Base-by-base conservation (phyloP, 1,284 basidiomycete species). In the Ceratobasidium sp. region DNA sequence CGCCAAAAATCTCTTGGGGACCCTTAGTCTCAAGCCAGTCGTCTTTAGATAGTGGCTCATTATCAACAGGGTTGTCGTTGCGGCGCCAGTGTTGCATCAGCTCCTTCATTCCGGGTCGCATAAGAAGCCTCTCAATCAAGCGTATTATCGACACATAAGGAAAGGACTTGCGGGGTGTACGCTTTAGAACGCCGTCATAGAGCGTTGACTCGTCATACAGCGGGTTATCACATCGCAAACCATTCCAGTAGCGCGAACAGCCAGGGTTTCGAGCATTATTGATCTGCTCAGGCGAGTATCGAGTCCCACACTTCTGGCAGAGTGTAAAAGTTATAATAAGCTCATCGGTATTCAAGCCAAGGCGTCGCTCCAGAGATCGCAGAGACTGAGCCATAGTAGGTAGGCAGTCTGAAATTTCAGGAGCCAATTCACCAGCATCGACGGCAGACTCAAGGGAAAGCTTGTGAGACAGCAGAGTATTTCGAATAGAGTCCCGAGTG, bases 81-180 rank as follows among this genome's bases (percentile, higher is more conserved):
- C 28, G 23, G 18, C 38, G 38, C 57, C 57, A 59, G 21, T 59
- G 57, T 32, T 59, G 57, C 57, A 59, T 59, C 1, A 59, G 18
- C 32, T 62, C 43, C 2, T 11, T 6, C n/a, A 62, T 62, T 5
- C 59, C 59, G 8, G 59, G 59, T 6, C 59, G 44, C 16, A 26
- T 30, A 4, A 62, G 23, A 6, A 46, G 14, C 5, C 59, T 18
- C 58, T 38, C 41, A 11, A 61, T 21, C 2, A 38, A 7, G 2
- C 7, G 7, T 13, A 28, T 16, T 16, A 44, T 5, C 14, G 58
- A 30, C 23, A 62, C 28, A 21, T 62, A 62, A 16, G 44, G 59
- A 47, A 62, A 62, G 1, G 44, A 62, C n/a, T 35, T 46, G 14
- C 30, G 21, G 2, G 59, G 43, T 7, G 21, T 49, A 13, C 28